Conservation (phyloP, 2,329 filamentous ascomycete species). For the Neopestalotiopsis rosae region DNA sequence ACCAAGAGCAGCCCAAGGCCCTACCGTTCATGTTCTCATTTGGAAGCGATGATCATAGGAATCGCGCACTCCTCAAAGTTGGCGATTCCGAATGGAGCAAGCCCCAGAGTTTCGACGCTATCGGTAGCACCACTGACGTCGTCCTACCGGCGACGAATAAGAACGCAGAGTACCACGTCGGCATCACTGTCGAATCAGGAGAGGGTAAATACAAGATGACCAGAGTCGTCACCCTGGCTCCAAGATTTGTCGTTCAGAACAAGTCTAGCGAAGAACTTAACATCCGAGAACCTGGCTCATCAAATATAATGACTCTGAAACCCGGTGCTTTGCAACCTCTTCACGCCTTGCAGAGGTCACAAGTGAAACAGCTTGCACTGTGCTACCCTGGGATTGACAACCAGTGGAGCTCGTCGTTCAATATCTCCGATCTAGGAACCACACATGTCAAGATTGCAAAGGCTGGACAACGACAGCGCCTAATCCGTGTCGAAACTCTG, state of each 20-base stretch:
- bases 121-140: constrained; percentile 90
- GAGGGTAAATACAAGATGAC: constrained; percentile 98
- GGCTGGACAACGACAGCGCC: constrained; percentile 83
- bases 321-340: constrained; percentile 82
- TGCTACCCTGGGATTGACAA: constrained; percentile 95
- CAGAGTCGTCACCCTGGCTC: constrained; percentile 91
- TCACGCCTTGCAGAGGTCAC: constrained; percentile 84
- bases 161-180: constrained; percentile 85
- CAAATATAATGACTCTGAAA: constrained; percentile 79
- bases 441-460: constrained; percentile 94
- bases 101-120: constrained; percentile 96
- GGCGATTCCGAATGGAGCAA: constrained; percentile 96
- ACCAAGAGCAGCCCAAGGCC: constrained; percentile 70
- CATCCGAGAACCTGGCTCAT: constrained; percentile 90
- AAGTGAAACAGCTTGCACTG: constrained; percentile 86
- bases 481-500: constrained; percentile 86
- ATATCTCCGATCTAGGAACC: constrained; percentile 92
- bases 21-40: constrained; percentile 97
- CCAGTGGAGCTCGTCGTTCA: constrained; percentile 97
- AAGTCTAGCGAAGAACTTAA: constrained; percentile 87
- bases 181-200: constrained; percentile 86
- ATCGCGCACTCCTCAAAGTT: constrained; percentile 85
- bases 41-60: constrained; percentile 85
- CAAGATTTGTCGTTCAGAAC: constrained; percentile 93
- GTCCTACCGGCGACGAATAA: constrained; percentile 76